Conservation (phyloP, 768 basidiomycete genomes). For the Tephrocybe sp. region DNA sequence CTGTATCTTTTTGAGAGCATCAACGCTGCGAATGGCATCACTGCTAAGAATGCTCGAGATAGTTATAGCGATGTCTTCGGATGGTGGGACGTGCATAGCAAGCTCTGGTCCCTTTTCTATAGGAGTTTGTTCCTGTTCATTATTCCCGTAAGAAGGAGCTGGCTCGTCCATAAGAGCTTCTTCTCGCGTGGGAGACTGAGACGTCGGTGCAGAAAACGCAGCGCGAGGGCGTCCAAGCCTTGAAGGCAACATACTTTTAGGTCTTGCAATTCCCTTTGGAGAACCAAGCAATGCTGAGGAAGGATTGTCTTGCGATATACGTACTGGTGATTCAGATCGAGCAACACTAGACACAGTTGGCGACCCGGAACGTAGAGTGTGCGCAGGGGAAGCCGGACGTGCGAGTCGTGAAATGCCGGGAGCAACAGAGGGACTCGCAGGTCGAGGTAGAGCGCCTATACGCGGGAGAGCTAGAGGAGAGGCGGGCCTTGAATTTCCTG, state of each 20-base stretch:
- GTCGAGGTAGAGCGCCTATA: conserved; percentile 17
- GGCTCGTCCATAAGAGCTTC: conserved; percentile 24
- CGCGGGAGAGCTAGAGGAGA: conserved; percentile 21
- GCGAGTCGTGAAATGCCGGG: conserved; percentile 31
- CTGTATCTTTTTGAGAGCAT: conserved; percentile 92
- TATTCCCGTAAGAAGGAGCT: not conserved
- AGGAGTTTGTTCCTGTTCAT: conserved; percentile 2
- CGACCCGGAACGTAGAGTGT: conserved; percentile 37
- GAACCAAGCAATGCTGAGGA: conserved; percentile 36
- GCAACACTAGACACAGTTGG: conserved; percentile 34
- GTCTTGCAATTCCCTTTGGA: conserved; percentile 47
- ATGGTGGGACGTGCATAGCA: conserved; percentile 29
- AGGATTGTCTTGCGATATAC: conserved; percentile 24
- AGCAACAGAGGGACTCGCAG: conserved; percentile 30
- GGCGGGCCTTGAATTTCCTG: conserved; percentile 46
- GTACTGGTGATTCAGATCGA: conserved; percentile 45
- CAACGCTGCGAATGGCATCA: conserved; percentile 83
- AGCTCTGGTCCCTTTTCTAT: conserved; percentile 24
- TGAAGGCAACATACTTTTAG: conserved; percentile 74
- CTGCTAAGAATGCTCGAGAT: conserved; percentile 90
- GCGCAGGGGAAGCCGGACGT: conserved; percentile 51
- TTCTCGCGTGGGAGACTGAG: conserved; percentile 19
- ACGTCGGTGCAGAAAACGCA: conserved; percentile 34
- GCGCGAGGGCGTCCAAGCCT: conserved; percentile 68
- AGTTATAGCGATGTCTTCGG: conserved; percentile 71